Conservation (phyloP, 2,329 filamentous ascomycete species). For the Capronia americana region DNA sequence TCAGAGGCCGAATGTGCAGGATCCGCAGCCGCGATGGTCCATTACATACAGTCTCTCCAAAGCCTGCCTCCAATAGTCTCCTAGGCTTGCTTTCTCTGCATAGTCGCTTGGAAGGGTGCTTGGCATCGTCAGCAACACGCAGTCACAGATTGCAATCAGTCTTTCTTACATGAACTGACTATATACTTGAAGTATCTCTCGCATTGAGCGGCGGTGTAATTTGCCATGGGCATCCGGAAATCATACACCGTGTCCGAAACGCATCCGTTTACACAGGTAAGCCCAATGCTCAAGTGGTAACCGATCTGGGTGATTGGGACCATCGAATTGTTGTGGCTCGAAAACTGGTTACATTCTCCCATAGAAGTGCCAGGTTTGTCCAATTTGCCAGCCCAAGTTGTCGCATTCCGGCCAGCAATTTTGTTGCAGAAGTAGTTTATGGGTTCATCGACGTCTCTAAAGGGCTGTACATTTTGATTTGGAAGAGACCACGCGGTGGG, state of each 20-base stretch:
- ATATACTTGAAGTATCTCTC: background rate
- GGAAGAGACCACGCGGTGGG: background rate
- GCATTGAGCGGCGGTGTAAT: background rate
- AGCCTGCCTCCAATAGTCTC: constrained; percentile 4
- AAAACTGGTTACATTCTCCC: constrained; percentile 6
- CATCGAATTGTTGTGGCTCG: constrained; percentile 1
- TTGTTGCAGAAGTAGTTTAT: constrained; percentile 5
- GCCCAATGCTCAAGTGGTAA: background rate
- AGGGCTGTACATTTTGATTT: background rate
- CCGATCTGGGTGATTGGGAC: background rate
- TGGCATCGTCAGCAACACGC: background rate
- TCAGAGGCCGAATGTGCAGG: background rate
- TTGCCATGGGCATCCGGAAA: background rate
- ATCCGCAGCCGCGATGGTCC: background rate
- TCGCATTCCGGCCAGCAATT: background rate
- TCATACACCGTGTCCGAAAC: background rate
- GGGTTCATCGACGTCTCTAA: background rate
- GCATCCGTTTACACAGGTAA: background rate
- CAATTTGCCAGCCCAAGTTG: background rate
- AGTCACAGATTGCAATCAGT: background rate
- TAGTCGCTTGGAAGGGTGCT: background rate
- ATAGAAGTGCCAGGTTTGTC: background rate
- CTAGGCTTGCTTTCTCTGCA: background rate
- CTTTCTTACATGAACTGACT: constrained; percentile 1
- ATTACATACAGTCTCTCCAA: constrained; percentile 2